Percentiles rank a stretch among this genome's conserved stretches.
Conservation (phyloP, 2,329 filamentous ascomycete genomes). For the Aspergillus sojae region DNA sequence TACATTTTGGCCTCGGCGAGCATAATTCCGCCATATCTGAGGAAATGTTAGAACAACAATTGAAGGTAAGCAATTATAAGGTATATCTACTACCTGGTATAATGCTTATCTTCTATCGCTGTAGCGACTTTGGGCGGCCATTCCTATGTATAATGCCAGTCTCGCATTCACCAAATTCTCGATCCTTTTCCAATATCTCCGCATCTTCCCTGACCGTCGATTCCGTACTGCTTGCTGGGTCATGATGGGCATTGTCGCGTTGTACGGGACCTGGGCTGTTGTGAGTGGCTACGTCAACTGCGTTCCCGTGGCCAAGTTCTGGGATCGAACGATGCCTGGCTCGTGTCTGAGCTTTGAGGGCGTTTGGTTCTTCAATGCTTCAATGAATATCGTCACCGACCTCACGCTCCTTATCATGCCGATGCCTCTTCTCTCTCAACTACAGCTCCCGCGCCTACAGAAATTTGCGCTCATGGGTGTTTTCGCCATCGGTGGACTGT, state of each 20-base stretch:
- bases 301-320: slow-evolving; percentile 44
- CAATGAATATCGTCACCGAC: slow-evolving; percentile 47
- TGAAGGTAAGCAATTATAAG: slow-evolving; percentile 25
- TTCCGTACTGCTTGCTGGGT: slow-evolving; percentile 38
- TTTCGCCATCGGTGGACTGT: slow-evolving; percentile 48
- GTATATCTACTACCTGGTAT: not conserved
- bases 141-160: slow-evolving; percentile 38
- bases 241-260: slow-evolving; percentile 35
- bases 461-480: slow-evolving; percentile 44
- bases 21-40: slow-evolving; percentile 24
- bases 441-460: slow-evolving; percentile 46
- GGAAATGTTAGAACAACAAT: slow-evolving; percentile 23
- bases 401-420: slow-evolving; percentile 46
- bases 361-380: slow-evolving; percentile 48
- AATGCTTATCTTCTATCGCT: not conserved
- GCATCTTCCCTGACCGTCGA: slow-evolving; percentile 41
- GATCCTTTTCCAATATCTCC: slow-evolving; percentile 51
- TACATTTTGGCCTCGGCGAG: slow-evolving; percentile 29
- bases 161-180: slow-evolving; percentile 46
- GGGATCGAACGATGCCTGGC: slow-evolving; percentile 38
- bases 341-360: slow-evolving; percentile 42
- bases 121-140: slow-evolving; percentile 35
- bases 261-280: slow-evolving; percentile 36
- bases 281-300: slow-evolving; percentile 47
- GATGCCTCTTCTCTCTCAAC: slow-evolving; percentile 43